Evolutionary conservation across 768 basidiomycete species (phyloP).

Genomic region (Paxillus ammoniavirescens): DNA sequence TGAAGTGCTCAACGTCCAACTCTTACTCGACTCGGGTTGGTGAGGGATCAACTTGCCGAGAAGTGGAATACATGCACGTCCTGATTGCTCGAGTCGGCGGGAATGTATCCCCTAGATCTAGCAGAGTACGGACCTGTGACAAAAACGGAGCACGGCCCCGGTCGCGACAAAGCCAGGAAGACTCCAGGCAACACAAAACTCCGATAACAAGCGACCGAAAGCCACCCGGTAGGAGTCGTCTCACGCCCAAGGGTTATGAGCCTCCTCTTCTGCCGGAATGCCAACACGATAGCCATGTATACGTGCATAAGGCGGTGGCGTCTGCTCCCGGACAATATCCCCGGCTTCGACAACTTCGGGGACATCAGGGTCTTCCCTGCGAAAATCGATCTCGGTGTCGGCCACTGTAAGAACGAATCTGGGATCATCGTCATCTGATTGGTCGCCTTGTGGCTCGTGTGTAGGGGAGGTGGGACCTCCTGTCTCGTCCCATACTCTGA

Average conservation of each 20-base stretch:
- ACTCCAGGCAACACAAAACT: too few relatives aligned
- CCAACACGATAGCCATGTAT: conserved; percentile 6
- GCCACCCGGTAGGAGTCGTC: too few relatives aligned
- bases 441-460: not conserved
- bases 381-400: not conserved
- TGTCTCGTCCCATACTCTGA: conserved; percentile 26
- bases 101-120: too few relatives aligned
- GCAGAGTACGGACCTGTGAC: too few relatives aligned
- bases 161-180: too few relatives aligned
- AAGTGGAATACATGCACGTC: too few relatives aligned
- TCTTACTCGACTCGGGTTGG: too few relatives aligned
- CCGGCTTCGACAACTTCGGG: conserved; percentile 2
- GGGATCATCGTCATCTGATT: not conserved
- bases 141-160: too few relatives aligned
- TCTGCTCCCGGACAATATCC: conserved; percentile 13
- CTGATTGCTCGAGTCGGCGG: too few relatives aligned
- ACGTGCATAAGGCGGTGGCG: conserved; percentile 18
- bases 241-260: conserved; percentile 26
- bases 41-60: too few relatives aligned
- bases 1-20: too few relatives aligned
- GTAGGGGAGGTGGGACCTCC: not conserved
- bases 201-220: too few relatives aligned
- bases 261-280: conserved; percentile 16
- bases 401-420: conserved; percentile 6
- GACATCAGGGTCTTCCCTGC: not conserved